phyloP scores from a whole-genome alignment of 2,329 filamentous ascomycete species.

The Graphilbum fragrans region DNA sequence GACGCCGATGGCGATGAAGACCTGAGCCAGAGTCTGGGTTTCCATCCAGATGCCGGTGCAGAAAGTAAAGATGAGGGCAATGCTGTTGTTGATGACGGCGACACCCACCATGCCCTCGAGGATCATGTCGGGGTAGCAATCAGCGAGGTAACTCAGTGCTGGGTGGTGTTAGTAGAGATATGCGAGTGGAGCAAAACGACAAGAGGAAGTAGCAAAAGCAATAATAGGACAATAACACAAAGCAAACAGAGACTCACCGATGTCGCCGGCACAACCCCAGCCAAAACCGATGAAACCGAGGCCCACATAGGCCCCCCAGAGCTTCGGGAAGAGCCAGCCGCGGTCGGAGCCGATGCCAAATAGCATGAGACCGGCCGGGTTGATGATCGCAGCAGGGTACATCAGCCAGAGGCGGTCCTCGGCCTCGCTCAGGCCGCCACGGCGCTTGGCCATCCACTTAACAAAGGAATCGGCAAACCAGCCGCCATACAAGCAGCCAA shows the following conservation, averaged over 20 bases:
- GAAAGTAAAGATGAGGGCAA: conserved; percentile 3
- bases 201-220: background rate
- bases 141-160: conserved; percentile 4
- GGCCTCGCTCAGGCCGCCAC: conserved; percentile 3
- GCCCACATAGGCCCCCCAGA: conserved; percentile 1
- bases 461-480: conserved; percentile 2
- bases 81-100: conserved; percentile 4
- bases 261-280: conserved; percentile 4
- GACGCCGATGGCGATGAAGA: conserved; percentile 2
- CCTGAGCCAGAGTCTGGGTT: background rate
- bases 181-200: background rate
- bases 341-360: conserved; percentile 3
- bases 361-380: conserved; percentile 2
- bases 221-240: background rate
- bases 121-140: conserved; percentile 5
- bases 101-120: conserved; percentile 4
- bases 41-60: conserved; percentile 3
- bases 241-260: background rate
- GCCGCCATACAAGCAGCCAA: conserved; percentile 3
- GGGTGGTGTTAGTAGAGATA: background rate
- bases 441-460: conserved; percentile 1
- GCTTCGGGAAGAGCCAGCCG: conserved; percentile 1
- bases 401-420: conserved; percentile 4
- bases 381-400: conserved; percentile 1
- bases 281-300: conserved; percentile 2